phyloP scores from a whole-genome alignment of 108 stramenopile genomes.

The Cyclotella sp. region DNA sequence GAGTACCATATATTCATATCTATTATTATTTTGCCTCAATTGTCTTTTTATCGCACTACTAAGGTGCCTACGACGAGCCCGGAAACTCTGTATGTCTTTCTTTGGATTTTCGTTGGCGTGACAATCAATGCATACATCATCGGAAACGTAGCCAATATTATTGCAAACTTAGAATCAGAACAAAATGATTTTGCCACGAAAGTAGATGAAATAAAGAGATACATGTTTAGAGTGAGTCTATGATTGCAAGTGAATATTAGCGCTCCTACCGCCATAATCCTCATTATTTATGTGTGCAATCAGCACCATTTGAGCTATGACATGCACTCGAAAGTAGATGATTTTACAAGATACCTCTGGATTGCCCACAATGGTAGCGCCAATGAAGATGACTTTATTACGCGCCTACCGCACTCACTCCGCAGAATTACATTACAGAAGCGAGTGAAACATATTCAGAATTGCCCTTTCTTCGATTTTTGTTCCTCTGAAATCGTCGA shows the following conservation, averaged over 20 bases:
- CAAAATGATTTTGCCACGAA: conserved; percentile 37
- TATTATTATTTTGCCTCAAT: not conserved
- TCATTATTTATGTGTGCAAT: not conserved
- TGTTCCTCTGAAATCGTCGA: conserved; percentile 54
- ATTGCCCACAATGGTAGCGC: conserved; percentile 37
- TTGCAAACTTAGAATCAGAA: conserved; percentile 57
- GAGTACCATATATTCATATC: too few relatives aligned
- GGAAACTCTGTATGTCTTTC: conserved; percentile 62
- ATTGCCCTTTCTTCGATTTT: conserved; percentile 64
- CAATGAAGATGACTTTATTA: conserved; percentile 47
- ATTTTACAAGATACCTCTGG: conserved; percentile 56
- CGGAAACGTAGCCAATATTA: conserved; percentile 62
- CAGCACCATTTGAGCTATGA: conserved; percentile 35
- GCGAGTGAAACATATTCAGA: conserved; percentile 28
- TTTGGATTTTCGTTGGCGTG: conserved; percentile 58
- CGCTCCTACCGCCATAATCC: not conserved
- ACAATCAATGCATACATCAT: conserved; percentile 64
- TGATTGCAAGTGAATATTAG: not conserved
- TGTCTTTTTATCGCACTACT: not conserved
- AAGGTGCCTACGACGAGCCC: conserved; percentile 43
- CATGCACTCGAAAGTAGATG: conserved; percentile 52
- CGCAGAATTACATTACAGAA: conserved; percentile 38
- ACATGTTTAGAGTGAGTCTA: conserved; percentile 28
- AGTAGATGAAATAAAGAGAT: conserved; percentile 56
- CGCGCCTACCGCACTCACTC: conserved; percentile 49